Evolutionary conservation across 2,329 filamentous ascomycete species (phyloP), one percentile per base, ranked within the genome.

Genomic region (Fonsecaea monophora): DNA sequence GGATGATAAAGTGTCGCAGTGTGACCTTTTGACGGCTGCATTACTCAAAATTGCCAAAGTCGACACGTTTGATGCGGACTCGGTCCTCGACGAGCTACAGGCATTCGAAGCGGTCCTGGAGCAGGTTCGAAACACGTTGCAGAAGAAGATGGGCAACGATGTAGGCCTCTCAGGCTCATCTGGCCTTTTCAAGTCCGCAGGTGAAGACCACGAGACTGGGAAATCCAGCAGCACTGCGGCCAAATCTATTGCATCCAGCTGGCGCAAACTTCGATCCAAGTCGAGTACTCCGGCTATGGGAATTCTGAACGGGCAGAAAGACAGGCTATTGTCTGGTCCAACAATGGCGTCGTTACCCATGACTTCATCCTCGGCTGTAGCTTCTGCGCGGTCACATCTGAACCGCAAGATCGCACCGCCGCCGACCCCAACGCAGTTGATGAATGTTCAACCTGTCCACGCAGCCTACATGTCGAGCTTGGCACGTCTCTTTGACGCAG

Each of bases 51-150:
- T 99, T 40, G 87, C 89, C 6, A 86, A 88, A 69, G 93, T 97
- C 0, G 92, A 99, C 74, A 95, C 90, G 0, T 90, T 88, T 69
- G 94, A 99, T 76, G 94, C 94, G 0, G 94, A 97, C 75, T 92
- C 93, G 0, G 89, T 98, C 21, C 83, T 97, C 15, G 93, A 96
- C 73, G 95, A 99, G 78, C 95, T 99, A 90, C 93, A 98, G 77
- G 85, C 88, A 1, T 83, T 99, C 4, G 95, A 99, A 78, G 84
- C 84, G 42, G 86, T 97, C 35, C 84, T 99, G 35, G 94, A 98
- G 75, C 91, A 94, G 76, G 91, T 94, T 0, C 94, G 97, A 77
- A 80, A 84, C 0, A 84, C 86, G 3, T 82, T 98, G 50, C 82
- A 87, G 4, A 94, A 96, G 76, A 96, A 93, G 75, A 85, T 99